Evolutionary conservation across 805 yeast genomes (phyloP), one percentile per base, ranked within the genome.

Genomic region (Metschnikowia picachoensis): DNA sequence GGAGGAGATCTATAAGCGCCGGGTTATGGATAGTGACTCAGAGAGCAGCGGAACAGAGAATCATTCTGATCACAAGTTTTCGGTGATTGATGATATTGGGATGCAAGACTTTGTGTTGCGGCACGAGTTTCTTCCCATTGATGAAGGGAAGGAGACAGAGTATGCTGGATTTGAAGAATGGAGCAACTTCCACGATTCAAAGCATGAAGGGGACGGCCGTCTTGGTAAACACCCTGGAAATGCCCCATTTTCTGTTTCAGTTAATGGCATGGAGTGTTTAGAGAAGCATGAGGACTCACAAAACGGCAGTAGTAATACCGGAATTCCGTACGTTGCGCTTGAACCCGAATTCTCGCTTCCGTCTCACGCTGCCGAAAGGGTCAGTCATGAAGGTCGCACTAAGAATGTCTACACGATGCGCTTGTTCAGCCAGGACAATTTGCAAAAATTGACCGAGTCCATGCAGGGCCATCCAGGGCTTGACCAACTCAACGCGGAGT

Each of bases 1-100:
- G 53, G 85, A 83, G 60, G 85, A 81, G 53, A 81, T 84, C 72
- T 82, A 80, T 60, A 73, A 65, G 35, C 60, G 63, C 44, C 54
- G 79, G 39, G 43, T 55, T 10, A 39, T 16, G 13, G 42, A 34
- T 9, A 42, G 29, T 43, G 46, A 9, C 44, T 46, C 4, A 9
- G 52, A 49, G 10, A 45, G 29, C 2, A 49, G 54, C 16, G 59
- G 47, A n/a, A 49, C 33, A 7, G 27, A 35, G 10, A 30, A 51
- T 12, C 55, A 55, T 2, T 31, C 42, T 35, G 47, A 52, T 9
- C 59, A 57, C 31, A 61, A 59, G 34, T 20, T 20, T 20, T 76
- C 75, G 39, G 73, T 80, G 37, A 80, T 80, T 38, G 87, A 82
- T 54, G 82, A 82, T 65, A 56, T 62, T 0, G 82, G 79, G 10